Percentiles rank a stretch among this genome's conserved stretches.
These are phyloP conservation scores for Lactarius tabidus DNA, from an alignment of 768 basidiomycete species.

Conservation along the genomic window DNA sequence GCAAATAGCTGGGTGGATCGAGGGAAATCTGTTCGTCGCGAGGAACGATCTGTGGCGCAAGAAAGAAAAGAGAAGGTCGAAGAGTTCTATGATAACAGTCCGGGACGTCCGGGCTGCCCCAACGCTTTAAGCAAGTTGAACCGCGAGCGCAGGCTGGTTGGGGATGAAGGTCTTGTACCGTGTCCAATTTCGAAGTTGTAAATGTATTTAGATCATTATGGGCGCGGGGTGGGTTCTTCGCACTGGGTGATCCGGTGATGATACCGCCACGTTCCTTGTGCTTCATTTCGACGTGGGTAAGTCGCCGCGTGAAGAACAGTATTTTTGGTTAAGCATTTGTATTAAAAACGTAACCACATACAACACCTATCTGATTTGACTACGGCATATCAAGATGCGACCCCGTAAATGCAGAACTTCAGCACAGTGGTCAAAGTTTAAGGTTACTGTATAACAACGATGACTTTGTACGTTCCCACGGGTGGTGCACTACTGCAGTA, in stretches of 20 bases:
- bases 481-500: too few relatives aligned
- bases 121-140: background rate
- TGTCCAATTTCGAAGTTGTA: background rate
- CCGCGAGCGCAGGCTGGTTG: background rate
- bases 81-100: too few relatives aligned
- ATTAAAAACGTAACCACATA: too few relatives aligned
- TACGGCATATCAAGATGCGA: background rate
- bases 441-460: background rate
- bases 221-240: background rate
- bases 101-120: background rate
- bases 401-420: background rate
- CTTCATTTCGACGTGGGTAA: too few relatives aligned
- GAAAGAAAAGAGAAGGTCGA: background rate
- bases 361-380: background rate
- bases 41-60: background rate
- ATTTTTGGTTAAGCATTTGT: too few relatives aligned
- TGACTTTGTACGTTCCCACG: background rate
- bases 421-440: background rate
- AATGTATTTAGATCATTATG: background rate
- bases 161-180: background rate
- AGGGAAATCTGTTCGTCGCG: background rate
- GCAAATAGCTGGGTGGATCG: background rate
- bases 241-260: too few relatives aligned
- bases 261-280: too few relatives aligned
- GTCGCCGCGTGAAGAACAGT: too few relatives aligned